Percentiles rank a stretch among this genome's conserved stretches.
These are phyloP conservation scores for Paecilomyces sp. DNA, from an alignment of 2,329 filamentous ascomycete species.

Conservation along the genomic window DNA sequence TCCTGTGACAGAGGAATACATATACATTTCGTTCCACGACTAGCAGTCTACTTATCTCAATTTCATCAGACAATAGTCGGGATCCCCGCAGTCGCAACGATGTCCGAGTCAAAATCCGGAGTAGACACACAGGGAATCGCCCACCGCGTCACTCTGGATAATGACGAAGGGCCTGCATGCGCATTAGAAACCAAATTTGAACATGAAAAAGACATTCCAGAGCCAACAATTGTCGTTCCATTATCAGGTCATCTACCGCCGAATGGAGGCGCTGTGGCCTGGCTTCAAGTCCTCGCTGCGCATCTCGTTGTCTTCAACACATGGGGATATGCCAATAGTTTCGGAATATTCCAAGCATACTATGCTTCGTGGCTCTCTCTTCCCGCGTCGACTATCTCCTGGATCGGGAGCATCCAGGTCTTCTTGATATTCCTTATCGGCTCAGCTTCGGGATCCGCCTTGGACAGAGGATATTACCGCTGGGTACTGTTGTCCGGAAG, in stretches of 20 bases:
- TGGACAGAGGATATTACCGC: conserved; percentile 36
- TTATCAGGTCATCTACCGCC: conserved; percentile 12
- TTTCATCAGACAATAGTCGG: not conserved
- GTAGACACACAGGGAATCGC: not conserved
- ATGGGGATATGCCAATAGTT: conserved; percentile 22
- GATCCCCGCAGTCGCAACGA: not conserved
- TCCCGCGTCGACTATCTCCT: conserved; percentile 33
- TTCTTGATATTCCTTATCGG: conserved; percentile 40
- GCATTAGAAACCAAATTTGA: not conserved
- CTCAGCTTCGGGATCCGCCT: conserved; percentile 33
- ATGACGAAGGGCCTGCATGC: not conserved
- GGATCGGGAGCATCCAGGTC: conserved; percentile 42
- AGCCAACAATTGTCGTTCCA: not conserved
- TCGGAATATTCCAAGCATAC: conserved; percentile 41
- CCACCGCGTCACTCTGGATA: not conserved
- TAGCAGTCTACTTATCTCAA: not conserved
- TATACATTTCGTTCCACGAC: no score
- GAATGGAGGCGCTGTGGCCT: conserved; percentile 23
- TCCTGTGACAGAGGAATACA: no score
- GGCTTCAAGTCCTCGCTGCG: conserved; percentile 21
- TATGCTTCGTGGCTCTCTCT: conserved; percentile 27
- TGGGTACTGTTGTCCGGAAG: conserved; percentile 18
- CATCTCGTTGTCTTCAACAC: conserved; percentile 22
- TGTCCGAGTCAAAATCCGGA: not conserved
- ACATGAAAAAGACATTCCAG: not conserved